Evolutionary conservation across 208 protist genomes (phyloP), one percentile per base, ranked within the genome.

Genomic region (Crithidia brevicula): DNA sequence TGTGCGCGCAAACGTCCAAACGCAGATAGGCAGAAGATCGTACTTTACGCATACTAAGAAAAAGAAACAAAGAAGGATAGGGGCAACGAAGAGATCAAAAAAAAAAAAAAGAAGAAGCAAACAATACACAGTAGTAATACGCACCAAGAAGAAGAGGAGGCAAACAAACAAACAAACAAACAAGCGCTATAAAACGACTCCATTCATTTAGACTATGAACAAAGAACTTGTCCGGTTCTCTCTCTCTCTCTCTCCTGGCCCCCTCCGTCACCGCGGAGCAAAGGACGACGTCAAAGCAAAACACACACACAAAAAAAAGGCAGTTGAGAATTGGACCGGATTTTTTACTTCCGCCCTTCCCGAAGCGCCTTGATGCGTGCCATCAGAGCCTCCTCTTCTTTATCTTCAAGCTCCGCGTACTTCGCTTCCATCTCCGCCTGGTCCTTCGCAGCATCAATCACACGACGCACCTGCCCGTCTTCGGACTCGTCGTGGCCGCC

Each of bases 331-430:
- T 16, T 10, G 28, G 5, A 65, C 22, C 8, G 38, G 45, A 53
- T 38, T 7, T 5, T 30, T 43, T 77, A 74, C 46, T 74, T 77
- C 7, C 28, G 43, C 1, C 51, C 54, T 23, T 69, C 47, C 4
- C 68, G 72, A 51, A 92, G 63, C 30, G 86, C 86, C 33, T 83
- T 75, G 36, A 91, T 52, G 25, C 84, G 79, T 25, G 64, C 71
- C 45, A 61, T 71, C 34, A 93, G 73, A 36, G 85, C 61, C n/a
- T 50, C 54, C 57, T 91, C 77, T 49, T 90, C 82, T 25, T 73
- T 51, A 20, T 79, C 75, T n/a, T 76, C 76, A 20, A 65, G 47
- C 25, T 89, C 74, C 20, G 80, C 69, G 46, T 85, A 80, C 43
- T 82, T 75, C 38, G 80, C 51, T 38, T 88, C 77, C 58, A 88